Conservation (phyloP, 2,329 filamentous ascomycete species). For the Colletotrichum chrysophilum region DNA sequence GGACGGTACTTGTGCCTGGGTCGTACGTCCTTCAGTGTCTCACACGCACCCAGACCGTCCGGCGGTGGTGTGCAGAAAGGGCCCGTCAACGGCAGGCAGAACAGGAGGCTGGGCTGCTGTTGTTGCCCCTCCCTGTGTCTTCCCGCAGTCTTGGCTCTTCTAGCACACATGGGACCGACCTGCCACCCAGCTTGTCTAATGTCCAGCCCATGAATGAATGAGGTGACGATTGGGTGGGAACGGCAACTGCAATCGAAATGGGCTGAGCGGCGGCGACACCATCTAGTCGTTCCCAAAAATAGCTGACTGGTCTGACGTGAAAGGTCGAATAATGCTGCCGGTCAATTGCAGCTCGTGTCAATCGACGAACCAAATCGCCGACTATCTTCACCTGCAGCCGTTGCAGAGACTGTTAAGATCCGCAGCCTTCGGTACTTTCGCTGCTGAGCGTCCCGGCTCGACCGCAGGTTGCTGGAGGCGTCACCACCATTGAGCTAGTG, state of each 20-base stretch:
- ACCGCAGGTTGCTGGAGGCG: not conserved
- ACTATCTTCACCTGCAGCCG: not conserved
- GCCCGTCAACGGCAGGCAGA: not conserved
- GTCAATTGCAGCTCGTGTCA: not conserved
- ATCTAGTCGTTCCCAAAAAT: not conserved
- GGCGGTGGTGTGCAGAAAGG: not conserved
- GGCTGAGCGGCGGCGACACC: not conserved
- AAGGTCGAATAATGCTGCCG: not conserved
- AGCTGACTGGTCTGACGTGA: not conserved
- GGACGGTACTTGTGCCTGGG: not conserved
- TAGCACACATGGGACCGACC: not conserved
- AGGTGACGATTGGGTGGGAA: slow-evolving; percentile 5
- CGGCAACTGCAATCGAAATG: not conserved
- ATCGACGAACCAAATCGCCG: not conserved
- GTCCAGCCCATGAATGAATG: not conserved
- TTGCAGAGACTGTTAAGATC: not conserved
- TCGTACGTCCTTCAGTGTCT: not conserved
- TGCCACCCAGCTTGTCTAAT: not conserved
- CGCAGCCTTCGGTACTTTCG: not conserved
- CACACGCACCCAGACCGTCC: not conserved
- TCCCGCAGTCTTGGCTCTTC: not conserved
- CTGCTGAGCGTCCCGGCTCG: not conserved
- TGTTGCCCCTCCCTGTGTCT: not conserved
- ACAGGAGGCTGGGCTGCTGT: not conserved
- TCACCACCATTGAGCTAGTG: not conserved